These are phyloP conservation scores for Rhodotorula kratochvilovae DNA, from an alignment of 768 basidiomycete genomes.

Conservation along the genomic window DNA sequence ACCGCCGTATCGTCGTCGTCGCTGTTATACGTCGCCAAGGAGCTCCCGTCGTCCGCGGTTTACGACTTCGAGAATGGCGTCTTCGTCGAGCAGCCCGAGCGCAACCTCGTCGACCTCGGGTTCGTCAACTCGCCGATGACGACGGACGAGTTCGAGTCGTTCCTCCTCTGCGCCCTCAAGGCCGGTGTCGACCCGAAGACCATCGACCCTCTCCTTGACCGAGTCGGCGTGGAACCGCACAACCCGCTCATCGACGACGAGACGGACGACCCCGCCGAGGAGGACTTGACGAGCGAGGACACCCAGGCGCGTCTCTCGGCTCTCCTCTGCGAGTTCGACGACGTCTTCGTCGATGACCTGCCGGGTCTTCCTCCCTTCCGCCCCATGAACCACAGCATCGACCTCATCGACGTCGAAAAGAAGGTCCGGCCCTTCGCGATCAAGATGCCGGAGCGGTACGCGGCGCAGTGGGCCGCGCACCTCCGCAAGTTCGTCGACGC, in stretches of 20 bases:
- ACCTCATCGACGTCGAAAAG: no score
- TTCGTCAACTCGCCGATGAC: neutral
- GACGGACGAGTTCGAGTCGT: neutral
- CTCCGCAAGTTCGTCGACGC: constrained; percentile 8
- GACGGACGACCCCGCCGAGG: neutral
- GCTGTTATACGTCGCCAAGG: neutral
- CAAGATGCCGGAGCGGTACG: no score
- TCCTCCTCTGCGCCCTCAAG: neutral
- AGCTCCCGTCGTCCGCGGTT: no score
- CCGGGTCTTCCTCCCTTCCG: constrained; percentile 14
- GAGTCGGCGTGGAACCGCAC: constrained; percentile 10
- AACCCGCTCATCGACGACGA: constrained; percentile 13
- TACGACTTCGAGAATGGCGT: no score
- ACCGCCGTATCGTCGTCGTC: neutral
- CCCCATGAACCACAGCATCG: constrained; percentile 14
- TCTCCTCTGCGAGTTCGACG: neutral
- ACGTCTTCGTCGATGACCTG: constrained; percentile 9
- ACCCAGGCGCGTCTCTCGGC: neutral
- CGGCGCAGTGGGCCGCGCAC: constrained; percentile 9
- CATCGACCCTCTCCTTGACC: neutral
- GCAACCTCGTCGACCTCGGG: constrained; percentile 1
- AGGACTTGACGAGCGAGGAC: neutral
- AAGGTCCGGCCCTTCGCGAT: no score
- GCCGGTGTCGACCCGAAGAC: no score
- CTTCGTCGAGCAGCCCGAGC: neutral